These are phyloP conservation scores for Fragaria iinumae DNA, from an alignment of 306 rosid species.

Conservation along the genomic window DNA sequence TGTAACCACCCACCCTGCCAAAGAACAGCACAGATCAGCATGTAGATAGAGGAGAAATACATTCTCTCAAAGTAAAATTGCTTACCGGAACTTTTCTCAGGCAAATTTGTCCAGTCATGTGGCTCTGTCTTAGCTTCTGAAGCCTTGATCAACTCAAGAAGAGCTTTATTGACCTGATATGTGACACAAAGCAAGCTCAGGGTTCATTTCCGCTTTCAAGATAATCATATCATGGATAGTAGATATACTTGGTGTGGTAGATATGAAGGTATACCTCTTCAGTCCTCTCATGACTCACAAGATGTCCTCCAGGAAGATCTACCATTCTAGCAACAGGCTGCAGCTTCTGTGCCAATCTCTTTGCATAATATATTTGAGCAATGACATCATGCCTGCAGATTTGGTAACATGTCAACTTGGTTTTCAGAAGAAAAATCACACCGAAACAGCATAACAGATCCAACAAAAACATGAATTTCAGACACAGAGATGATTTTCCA, in stretches of 20 bases:
- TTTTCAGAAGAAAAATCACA: neutral
- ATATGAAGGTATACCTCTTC: constrained; percentile 60
- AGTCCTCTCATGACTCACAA: constrained; percentile 87
- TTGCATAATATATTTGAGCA: constrained; percentile 75
- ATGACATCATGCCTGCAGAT: constrained; percentile 73
- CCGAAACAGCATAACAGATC: neutral
- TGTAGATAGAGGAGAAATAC: neutral
- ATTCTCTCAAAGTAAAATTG: neutral
- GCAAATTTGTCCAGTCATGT: constrained; percentile 82
- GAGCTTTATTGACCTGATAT: constrained; percentile 85
- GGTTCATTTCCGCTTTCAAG: constrained; percentile 23
- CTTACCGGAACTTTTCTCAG: constrained; percentile 54
- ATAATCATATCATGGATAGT: neutral
- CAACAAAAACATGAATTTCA: neutral
- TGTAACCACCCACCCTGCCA: constrained; percentile 65
- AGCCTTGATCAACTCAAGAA: constrained; percentile 68
- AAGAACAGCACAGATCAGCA: constrained; percentile 14
- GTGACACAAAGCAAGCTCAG: constrained; percentile 12
- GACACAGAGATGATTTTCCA: neutral
- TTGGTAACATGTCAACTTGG: constrained; percentile 22
- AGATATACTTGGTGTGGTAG: neutral
- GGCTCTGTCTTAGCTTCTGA: constrained; percentile 54
- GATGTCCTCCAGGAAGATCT: constrained; percentile 92
- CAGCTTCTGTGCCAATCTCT: constrained; percentile 75
- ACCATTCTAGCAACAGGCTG: constrained; percentile 88